Conservation (phyloP, 352 stramenopile species). For the Thraustotheca clavata region DNA sequence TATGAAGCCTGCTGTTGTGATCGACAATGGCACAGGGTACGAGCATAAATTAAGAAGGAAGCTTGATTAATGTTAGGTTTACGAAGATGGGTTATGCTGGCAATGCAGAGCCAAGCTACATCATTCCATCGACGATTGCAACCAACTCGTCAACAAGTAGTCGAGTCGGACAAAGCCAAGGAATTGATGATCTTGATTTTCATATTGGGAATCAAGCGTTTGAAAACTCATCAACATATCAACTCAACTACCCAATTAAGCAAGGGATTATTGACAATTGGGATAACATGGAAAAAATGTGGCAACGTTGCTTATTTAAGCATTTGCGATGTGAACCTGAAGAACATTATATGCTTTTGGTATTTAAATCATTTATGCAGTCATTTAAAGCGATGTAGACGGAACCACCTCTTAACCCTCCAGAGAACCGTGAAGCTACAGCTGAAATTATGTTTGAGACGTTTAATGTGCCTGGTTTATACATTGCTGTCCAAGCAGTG, state of each 20-base stretch:
- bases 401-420: slow-evolving; percentile 90
- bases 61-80: slow-evolving; percentile 50
- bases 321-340: slow-evolving; percentile 91
- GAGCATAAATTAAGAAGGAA: slow-evolving; percentile 4
- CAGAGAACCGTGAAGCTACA: slow-evolving; percentile 93
- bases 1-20: slow-evolving; percentile 89
- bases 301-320: slow-evolving; percentile 90
- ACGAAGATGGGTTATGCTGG: slow-evolving; percentile 95
- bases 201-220: slow-evolving; percentile 93
- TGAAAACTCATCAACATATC: slow-evolving; percentile 83
- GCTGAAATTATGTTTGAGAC: slow-evolving; percentile 97
- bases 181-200: slow-evolving; percentile 93
- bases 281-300: slow-evolving; percentile 94
- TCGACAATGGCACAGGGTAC: slow-evolving; percentile 94
- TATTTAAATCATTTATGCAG: neutral
- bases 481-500: slow-evolving; percentile 94
- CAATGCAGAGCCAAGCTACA: slow-evolving; percentile 92
- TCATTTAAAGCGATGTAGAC: slow-evolving; percentile 38
- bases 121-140: slow-evolving; percentile 92
- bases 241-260: slow-evolving; percentile 86
- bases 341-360: slow-evolving; percentile 87
- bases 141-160: slow-evolving; percentile 52
- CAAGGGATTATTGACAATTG: slow-evolving; percentile 91
- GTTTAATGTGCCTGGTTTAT: slow-evolving; percentile 92
- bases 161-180: slow-evolving; percentile 76